Conservation (phyloP, 495 filamentous ascomycete genomes). For the Bacidia rubella region DNA sequence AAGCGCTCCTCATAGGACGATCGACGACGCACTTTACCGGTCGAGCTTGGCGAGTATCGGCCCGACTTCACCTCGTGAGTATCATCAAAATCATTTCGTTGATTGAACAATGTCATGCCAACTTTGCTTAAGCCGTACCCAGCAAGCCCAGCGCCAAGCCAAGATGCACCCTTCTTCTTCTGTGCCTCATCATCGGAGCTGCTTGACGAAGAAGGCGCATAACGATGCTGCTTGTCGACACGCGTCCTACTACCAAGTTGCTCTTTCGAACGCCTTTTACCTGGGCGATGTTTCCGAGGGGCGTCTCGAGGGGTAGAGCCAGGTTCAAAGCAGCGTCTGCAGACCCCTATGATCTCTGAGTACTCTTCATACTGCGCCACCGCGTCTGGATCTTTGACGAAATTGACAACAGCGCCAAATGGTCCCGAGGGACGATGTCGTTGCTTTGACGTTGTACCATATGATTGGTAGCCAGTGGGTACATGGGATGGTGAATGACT, state of each 20-base stretch:
- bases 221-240: constrained; percentile 44
- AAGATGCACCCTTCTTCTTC: constrained; percentile 34
- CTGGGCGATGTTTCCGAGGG: constrained; percentile 50
- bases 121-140: constrained; percentile 34
- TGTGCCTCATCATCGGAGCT: constrained; percentile 37
- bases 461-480: constrained; percentile 5
- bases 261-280: constrained; percentile 29
- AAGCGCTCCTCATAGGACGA: constrained; percentile 25
- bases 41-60: constrained; percentile 25
- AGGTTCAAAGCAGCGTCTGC: constrained; percentile 54
- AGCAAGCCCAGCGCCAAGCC: constrained; percentile 36
- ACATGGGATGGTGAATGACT: constrained; percentile 11
- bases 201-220: constrained; percentile 24
- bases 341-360: constrained; percentile 57
- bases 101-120: constrained; percentile 39
- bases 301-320: constrained; percentile 45
- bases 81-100: constrained; percentile 42
- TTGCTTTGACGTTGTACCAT: constrained; percentile 27
- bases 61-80: constrained; percentile 44
- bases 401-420: constrained; percentile 43
- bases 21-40: constrained; percentile 25
- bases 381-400: constrained; percentile 54
- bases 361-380: constrained; percentile 62
- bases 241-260: constrained; percentile 33
- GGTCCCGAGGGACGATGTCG: constrained; percentile 39